Percentiles rank a stretch among this genome's conserved stretches.
These are phyloP conservation scores for Trichoderma gamsii DNA, from an alignment of 495 filamentous ascomycete genomes.

Conservation along the genomic window DNA sequence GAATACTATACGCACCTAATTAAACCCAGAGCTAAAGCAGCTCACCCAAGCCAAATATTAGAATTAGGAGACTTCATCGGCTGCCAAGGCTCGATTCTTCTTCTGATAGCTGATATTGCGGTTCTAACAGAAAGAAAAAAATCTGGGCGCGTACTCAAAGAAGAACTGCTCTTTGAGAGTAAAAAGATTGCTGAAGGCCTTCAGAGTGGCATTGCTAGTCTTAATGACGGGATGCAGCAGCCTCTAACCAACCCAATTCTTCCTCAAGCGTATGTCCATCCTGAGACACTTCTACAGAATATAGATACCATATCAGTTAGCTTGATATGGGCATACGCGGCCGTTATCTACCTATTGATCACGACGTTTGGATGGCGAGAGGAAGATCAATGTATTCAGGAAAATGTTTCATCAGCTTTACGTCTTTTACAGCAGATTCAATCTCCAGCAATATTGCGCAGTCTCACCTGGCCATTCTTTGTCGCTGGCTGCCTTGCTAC, in stretches of 20 bases:
- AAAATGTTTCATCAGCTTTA: conserved; percentile 33
- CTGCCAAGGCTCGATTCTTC: conserved; percentile 41
- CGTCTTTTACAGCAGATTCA: conserved; percentile 28
- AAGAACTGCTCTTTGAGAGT: neutral
- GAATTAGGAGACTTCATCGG: conserved; percentile 37
- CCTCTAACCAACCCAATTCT: neutral
- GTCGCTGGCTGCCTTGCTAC: conserved; percentile 48
- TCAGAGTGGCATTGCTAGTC: conserved; percentile 33
- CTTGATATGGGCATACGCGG: conserved; percentile 43
- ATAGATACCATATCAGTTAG: neutral
- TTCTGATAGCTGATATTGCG: conserved; percentile 41
- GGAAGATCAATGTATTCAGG: conserved; percentile 30
- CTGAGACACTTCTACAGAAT: neutral
- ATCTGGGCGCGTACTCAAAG: conserved; percentile 12
- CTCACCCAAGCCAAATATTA: neutral
- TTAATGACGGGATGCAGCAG: conserved; percentile 33
- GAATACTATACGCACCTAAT: conserved; percentile 36
- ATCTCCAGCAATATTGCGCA: conserved; percentile 28
- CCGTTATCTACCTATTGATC: conserved; percentile 42
- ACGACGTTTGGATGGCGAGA: conserved; percentile 51
- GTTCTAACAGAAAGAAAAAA: conserved; percentile 46
- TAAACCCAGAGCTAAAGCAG: neutral
- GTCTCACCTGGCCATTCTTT: conserved; percentile 47
- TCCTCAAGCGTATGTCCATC: neutral
- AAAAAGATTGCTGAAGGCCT: neutral